Percentiles rank a stretch among this genome's conserved stretches.
phyloP scores from a whole-genome alignment of 148 eudicot genomes.

The Rhododendron vialii region DNA sequence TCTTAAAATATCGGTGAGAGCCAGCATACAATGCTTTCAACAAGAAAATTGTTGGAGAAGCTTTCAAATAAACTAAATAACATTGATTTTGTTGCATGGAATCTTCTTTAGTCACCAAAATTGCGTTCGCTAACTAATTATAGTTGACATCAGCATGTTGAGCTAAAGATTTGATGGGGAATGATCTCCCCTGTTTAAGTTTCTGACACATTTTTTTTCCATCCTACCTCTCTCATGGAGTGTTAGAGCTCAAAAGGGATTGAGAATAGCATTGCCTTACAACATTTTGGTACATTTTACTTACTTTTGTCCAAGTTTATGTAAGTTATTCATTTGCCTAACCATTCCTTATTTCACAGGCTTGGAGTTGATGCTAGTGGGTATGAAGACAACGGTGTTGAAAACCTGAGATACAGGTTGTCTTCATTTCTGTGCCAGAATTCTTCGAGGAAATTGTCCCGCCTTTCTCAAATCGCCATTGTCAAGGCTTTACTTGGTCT shows the following conservation, averaged over 20 bases:
- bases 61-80: neutral
- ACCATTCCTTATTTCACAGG: slow-evolving; percentile 25
- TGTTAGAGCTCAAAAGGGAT: neutral
- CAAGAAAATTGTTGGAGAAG: neutral
- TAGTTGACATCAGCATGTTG: neutral
- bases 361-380: slow-evolving; percentile 52
- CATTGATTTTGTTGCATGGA: neutral
- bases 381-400: slow-evolving; percentile 44
- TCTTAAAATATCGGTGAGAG: neutral
- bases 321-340: neutral
- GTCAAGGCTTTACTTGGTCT: slow-evolving; percentile 36
- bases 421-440: slow-evolving; percentile 26
- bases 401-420: slow-evolving; percentile 36
- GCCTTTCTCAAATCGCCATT: slow-evolving; percentile 25
- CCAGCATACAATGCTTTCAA: neutral
- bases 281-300: neutral
- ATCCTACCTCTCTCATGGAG: neutral
- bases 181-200: neutral
- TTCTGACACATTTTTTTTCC: neutral
- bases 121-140: neutral
- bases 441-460: slow-evolving; percentile 10
- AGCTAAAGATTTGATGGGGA: neutral
- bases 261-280: neutral
- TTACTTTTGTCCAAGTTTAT: neutral
- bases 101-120: neutral